Base-by-base conservation (phyloP, 495 filamentous ascomycete genomes). In the Clohesyomyces aquaticus region DNA sequence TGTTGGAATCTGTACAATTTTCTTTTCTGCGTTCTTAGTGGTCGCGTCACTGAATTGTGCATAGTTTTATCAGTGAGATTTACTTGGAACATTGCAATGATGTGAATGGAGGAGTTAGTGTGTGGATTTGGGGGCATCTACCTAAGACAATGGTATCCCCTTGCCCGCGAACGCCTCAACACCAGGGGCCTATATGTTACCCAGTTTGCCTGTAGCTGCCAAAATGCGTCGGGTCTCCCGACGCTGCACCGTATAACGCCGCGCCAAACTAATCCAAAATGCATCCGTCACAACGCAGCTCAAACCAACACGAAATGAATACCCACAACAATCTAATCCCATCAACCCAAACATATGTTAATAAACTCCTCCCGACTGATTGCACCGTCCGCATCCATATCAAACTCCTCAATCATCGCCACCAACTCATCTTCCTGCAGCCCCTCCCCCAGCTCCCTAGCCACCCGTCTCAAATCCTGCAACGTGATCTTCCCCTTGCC, bases 391-490 rank as follows among this genome's bases (percentile, higher is more conserved):
- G 90, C 92, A 73, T 93, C 89, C 59, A 96, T 78, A 80, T 98
- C 94, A 82, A 98, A 98, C 79, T 98, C 94, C 76, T 96, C 92
- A 78, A 98, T 91, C 94, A 98, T 98, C 71, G 93, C 91, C 62
- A 82, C 79, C 45, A 98, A 77, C 76, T 98, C 93, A 66, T 95
- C 90, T 71, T 98, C 93, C 71, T 95, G 91, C 41, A 98, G 78
- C 3, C 85, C 85, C 76, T 98, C 93, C 0, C 93, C 93, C 22
- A 98, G 76, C 77, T 97, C 94, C 68, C 91, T 82, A 65, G 94
- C 91, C 50, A 98, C 93, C 29, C 90, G 78, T 59, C 90, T 77
- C 70, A 98, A 72, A 80, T 98, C 94, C 55, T 91, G 86, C 21
- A 96, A 78, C 49, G 85, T 88, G 61, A 98, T 96, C 65, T 87